These are phyloP conservation scores for Globisporangium cylindrosporum DNA, from an alignment of 352 stramenopile species.

Conservation along the genomic window DNA sequence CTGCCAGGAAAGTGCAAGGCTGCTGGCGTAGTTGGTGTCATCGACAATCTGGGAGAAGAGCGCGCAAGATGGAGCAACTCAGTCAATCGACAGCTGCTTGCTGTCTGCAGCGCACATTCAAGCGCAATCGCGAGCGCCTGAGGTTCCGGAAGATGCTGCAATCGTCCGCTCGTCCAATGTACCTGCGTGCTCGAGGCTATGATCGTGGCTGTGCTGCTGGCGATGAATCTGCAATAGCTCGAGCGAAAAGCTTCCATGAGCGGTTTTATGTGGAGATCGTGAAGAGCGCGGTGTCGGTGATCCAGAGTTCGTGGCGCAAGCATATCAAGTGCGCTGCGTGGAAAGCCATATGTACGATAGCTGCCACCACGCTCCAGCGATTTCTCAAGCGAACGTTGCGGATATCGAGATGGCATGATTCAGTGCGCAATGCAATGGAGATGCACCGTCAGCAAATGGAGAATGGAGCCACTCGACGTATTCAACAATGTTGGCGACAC, in stretches of 20 bases:
- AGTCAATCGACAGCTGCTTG: constrained; percentile 33
- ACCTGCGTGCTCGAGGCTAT: constrained; percentile 32
- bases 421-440: neutral
- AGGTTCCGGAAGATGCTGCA: constrained; percentile 29
- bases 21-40: constrained; percentile 27
- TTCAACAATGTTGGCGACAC: constrained; percentile 16
- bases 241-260: constrained; percentile 23
- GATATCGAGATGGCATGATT: constrained; percentile 11
- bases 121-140: constrained; percentile 24
- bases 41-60: constrained; percentile 17
- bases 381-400: constrained; percentile 6
- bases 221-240: neutral
- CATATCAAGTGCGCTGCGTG: constrained; percentile 22
- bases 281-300: constrained; percentile 38
- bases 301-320: constrained; percentile 52
- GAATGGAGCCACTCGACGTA: constrained; percentile 5
- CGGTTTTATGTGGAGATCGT: constrained; percentile 35
- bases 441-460: neutral
- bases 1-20: constrained; percentile 33
- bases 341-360: constrained; percentile 4
- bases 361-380: constrained; percentile 9
- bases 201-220: constrained; percentile 2
- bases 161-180: constrained; percentile 43
- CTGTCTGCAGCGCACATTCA: constrained; percentile 52
- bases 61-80: constrained; percentile 27